phyloP scores from a whole-genome alignment of 305 asterid species.

The Andrographis paniculata region DNA sequence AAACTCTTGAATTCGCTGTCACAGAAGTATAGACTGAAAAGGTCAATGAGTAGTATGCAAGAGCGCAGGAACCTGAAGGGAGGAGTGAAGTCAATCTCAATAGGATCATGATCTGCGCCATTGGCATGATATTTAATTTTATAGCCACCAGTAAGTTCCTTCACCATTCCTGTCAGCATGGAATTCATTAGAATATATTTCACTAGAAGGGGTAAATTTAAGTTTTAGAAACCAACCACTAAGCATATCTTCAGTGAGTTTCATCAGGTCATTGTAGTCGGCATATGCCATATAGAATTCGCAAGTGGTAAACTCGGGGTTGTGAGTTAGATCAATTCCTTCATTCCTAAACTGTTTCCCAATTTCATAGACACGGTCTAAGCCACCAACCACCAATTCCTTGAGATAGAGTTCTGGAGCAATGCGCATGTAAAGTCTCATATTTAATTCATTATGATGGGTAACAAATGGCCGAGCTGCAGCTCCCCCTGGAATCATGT shows the following conservation, averaged over 20 bases:
- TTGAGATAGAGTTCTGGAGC: conserved; percentile 71
- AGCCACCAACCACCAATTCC: conserved; percentile 73
- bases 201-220: background rate
- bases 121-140: conserved; percentile 74
- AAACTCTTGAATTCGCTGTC: background rate
- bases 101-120: conserved; percentile 62
- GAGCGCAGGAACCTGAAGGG: conserved; percentile 62
- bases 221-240: conserved; percentile 47
- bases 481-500: conserved; percentile 85
- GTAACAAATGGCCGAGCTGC: conserved; percentile 78
- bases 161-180: conserved; percentile 62
- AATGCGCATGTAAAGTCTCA: conserved; percentile 65
- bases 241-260: conserved; percentile 78
- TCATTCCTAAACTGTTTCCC: conserved; percentile 79
- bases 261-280: conserved; percentile 74
- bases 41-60: background rate
- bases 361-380: conserved; percentile 70
- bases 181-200: no score
- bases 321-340: conserved; percentile 70
- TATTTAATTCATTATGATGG: conserved; percentile 61
- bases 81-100: conserved; percentile 91
- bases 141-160: conserved; percentile 82
- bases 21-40: conserved; percentile 2
- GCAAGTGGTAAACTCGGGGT: conserved; percentile 76
- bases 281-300: conserved; percentile 83